phyloP scores from a whole-genome alignment of 2,329 filamentous ascomycete genomes.

The Neonectria coccinea region DNA sequence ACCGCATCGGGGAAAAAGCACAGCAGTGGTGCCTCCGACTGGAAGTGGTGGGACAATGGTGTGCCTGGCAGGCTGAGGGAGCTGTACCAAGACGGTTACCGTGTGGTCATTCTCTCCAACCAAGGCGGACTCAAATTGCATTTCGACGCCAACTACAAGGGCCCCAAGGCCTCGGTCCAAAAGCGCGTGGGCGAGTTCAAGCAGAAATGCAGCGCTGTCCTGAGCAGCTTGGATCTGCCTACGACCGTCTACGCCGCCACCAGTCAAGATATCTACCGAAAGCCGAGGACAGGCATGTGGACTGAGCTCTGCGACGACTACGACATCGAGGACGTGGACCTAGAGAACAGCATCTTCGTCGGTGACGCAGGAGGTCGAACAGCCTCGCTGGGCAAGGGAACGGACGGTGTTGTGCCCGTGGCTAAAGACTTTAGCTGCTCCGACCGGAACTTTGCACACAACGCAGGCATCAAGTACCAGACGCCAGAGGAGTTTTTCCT shows the following conservation, averaged over 20 bases:
- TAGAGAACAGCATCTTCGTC: conserved; percentile 82
- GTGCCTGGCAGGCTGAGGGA: conserved; percentile 76
- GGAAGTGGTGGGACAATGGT: conserved; percentile 90
- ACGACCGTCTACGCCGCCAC: conserved; percentile 89
- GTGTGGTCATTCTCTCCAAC: conserved; percentile 86
- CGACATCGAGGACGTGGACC: conserved; percentile 72
- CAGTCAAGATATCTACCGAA: conserved; percentile 82
- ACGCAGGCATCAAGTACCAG: conserved; percentile 81
- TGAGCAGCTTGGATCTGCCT: conserved; percentile 80
- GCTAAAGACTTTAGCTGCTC: conserved; percentile 74
- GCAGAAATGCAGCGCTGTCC: conserved; percentile 76
- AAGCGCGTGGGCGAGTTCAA: conserved; percentile 85
- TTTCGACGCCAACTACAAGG: conserved; percentile 74
- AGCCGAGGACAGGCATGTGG: conserved; percentile 94
- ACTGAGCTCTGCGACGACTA: conserved; percentile 69
- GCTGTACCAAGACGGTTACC: conserved; percentile 76
- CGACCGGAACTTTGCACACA: conserved; percentile 84
- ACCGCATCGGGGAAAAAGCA: conserved; percentile 86
- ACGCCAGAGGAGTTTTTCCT: conserved; percentile 96
- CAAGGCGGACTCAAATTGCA: conserved; percentile 86
- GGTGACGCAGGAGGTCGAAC: conserved; percentile 82
- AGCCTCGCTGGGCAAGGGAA: conserved; percentile 50
- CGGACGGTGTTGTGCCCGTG: conserved; percentile 38
- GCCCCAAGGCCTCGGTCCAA: conserved; percentile 67
- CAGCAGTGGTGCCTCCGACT: conserved; percentile 77